phyloP scores from a whole-genome alignment of 2,329 filamentous ascomycete genomes.

The Purpureocillium takamizusanense region DNA sequence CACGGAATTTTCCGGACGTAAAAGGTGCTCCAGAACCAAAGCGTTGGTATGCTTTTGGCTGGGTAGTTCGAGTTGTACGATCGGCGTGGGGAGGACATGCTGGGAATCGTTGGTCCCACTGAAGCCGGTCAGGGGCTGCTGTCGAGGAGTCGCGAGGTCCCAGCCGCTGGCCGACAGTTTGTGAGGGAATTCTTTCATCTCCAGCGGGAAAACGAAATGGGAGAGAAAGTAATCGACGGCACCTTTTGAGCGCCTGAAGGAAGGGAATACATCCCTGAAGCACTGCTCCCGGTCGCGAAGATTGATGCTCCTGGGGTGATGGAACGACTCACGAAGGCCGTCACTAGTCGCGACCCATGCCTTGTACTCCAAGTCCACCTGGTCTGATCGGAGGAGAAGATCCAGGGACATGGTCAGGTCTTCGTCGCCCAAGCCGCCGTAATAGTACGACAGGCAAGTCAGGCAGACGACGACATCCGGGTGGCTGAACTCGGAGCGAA shows the following conservation, averaged over 20 bases:
- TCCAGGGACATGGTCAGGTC: constrained; percentile 39
- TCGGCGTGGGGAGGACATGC: constrained; percentile 41
- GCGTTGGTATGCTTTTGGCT: constrained; percentile 56
- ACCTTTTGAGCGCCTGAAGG: constrained; percentile 39
- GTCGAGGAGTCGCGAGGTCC: constrained; percentile 46
- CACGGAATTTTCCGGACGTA: constrained; percentile 40
- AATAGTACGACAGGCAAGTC: constrained; percentile 48
- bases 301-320: constrained; percentile 43
- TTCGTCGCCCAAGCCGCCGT: constrained; percentile 40
- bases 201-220: constrained; percentile 49
- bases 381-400: constrained; percentile 39
- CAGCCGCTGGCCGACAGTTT: constrained; percentile 60
- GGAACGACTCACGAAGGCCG: constrained; percentile 25
- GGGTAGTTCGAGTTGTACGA: constrained; percentile 44
- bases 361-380: constrained; percentile 41
- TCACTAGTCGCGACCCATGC: constrained; percentile 32
- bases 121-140: constrained; percentile 51
- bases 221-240: constrained; percentile 56
- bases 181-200: constrained; percentile 51
- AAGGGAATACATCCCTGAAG: constrained; percentile 37
- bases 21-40: constrained; percentile 46
- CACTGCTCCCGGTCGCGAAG: constrained; percentile 44
- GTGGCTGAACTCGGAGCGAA: constrained; percentile 52
- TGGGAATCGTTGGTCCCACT: constrained; percentile 59
- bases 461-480: constrained; percentile 48